Percentiles rank a stretch among this genome's conserved stretches.
Evolutionary conservation across 257 asterid genomes (phyloP).

Genomic region (Anisodus acutangulus): DNA sequence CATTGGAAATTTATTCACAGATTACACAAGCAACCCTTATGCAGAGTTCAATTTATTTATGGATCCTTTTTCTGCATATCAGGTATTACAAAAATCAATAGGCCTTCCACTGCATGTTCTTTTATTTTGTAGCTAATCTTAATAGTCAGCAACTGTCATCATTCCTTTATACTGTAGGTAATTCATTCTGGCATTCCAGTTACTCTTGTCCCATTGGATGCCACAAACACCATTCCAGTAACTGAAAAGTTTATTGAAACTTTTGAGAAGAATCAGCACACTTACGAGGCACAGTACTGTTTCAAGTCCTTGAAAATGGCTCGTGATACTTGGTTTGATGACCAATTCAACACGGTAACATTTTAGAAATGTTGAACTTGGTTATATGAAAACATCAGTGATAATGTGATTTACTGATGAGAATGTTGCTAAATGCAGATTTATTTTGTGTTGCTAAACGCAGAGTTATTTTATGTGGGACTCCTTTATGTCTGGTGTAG

Average conservation of each 20-base stretch:
- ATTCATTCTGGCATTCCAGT: conserved; percentile 83
- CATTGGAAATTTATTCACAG: conserved; percentile 70
- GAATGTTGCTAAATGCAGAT: conserved; percentile 47
- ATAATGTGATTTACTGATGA: not conserved
- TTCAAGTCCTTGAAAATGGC: conserved; percentile 74
- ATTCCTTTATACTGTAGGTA: conserved; percentile 48
- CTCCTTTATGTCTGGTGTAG: conserved; percentile 74
- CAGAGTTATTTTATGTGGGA: conserved; percentile 96
- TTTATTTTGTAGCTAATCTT: not conserved
- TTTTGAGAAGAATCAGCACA: conserved; percentile 72
- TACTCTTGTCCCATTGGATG: conserved; percentile 88
- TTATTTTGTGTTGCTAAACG: conserved; percentile 56
- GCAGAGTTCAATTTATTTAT: conserved; percentile 85
- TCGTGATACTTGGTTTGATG: conserved; percentile 70
- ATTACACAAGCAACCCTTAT: conserved; percentile 66
- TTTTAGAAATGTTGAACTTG: not conserved
- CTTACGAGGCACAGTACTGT: conserved; percentile 83
- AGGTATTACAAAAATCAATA: conserved; percentile 47
- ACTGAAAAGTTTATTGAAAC: conserved; percentile 47
- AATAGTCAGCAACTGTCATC: not conserved
- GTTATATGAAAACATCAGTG: too few relatives aligned
- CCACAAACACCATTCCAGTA: conserved; percentile 83
- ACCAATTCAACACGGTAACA: conserved; percentile 66
- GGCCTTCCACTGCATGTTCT: not conserved
- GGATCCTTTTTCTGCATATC: conserved; percentile 95